Evolutionary conservation across 2,329 filamentous ascomycete genomes (phyloP).

Genomic region (Fusarium sambucinum): DNA sequence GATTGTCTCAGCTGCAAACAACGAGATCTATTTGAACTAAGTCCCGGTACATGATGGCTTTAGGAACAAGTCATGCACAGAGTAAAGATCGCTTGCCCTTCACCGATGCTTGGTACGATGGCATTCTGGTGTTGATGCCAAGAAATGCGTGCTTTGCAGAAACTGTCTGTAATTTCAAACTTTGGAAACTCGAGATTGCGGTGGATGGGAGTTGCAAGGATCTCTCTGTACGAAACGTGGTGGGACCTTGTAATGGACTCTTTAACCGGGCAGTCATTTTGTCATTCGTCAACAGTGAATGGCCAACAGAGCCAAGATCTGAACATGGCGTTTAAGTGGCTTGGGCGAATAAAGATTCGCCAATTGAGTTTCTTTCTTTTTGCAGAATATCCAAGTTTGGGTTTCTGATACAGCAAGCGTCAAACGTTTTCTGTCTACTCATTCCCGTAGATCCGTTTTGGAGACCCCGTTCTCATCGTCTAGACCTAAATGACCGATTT

Average conservation of each 20-base stretch:
- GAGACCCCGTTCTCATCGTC: conserved; percentile 17
- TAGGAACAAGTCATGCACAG: not conserved
- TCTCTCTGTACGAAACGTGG: conserved; percentile 34
- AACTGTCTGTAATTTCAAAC: conserved; percentile 26
- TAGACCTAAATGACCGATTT: conserved; percentile 15
- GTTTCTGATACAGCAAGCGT: conserved; percentile 9
- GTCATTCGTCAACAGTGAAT: conserved; percentile 38
- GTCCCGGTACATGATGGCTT: not conserved
- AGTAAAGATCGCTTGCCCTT: conserved; percentile 5
- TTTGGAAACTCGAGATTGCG: conserved; percentile 24
- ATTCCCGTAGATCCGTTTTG: conserved; percentile 8
- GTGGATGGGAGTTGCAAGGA: conserved; percentile 23
- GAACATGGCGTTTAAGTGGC: conserved; percentile 11
- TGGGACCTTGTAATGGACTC: conserved; percentile 33
- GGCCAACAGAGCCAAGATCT: conserved; percentile 19
- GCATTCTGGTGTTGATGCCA: conserved; percentile 14
- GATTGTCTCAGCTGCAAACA: conserved; percentile 10
- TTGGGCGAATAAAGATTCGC: conserved; percentile 9
- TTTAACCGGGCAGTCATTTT: conserved; percentile 20
- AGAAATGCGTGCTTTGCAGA: conserved; percentile 14
- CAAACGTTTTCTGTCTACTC: conserved; percentile 18
- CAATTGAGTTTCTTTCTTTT: conserved; percentile 13
- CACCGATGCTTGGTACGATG: conserved; percentile 1
- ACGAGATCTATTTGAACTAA: conserved; percentile 3
- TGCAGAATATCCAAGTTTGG: not conserved